These are phyloP conservation scores for Pugionium dolabratum DNA, from an alignment of 345 rosid species.

Conservation along the genomic window DNA sequence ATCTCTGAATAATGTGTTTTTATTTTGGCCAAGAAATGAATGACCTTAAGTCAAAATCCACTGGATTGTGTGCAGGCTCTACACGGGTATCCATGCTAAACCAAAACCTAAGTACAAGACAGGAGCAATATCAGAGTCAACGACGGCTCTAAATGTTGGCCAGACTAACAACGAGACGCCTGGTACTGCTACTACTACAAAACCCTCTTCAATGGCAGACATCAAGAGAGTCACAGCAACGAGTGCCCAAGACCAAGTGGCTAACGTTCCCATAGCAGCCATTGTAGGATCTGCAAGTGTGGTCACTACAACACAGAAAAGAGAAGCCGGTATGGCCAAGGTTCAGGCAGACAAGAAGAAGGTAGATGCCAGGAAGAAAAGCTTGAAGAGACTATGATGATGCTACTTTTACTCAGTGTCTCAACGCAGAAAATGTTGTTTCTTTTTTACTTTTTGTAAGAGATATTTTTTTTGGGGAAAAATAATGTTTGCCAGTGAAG, in stretches of 20 bases:
- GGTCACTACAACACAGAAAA: slow-evolving; percentile 46
- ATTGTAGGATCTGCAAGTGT: slow-evolving; percentile 47
- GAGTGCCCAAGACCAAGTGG: slow-evolving; percentile 55
- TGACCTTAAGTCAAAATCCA: not conserved
- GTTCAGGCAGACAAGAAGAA: slow-evolving; percentile 86
- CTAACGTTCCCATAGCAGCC: slow-evolving; percentile 29
- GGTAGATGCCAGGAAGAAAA: slow-evolving; percentile 94
- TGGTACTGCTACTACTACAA: slow-evolving; percentile 42
- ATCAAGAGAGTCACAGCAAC: slow-evolving; percentile 53
- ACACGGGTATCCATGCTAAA: slow-evolving; percentile 92
- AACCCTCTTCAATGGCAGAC: slow-evolving; percentile 51
- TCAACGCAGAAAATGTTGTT: slow-evolving; percentile 16
- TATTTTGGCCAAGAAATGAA: not conserved
- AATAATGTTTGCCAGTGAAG: slow-evolving; percentile 32
- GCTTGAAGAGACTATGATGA: slow-evolving; percentile 82
- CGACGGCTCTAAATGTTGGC: slow-evolving; percentile 73
- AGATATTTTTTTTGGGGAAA: slow-evolving; percentile 28
- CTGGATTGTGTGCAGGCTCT: slow-evolving; percentile 57
- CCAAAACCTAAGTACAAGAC: slow-evolving; percentile 82
- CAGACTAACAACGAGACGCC: slow-evolving; percentile 59
- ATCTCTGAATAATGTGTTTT: not conserved
- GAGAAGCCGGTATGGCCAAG: slow-evolving; percentile 63
- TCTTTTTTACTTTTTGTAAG: slow-evolving; percentile 28
- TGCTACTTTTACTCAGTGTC: not conserved
- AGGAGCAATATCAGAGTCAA: slow-evolving; percentile 90